These are phyloP conservation scores for Uncinocarpus reesii DNA, from an alignment of 2,329 filamentous ascomycete species.

Conservation along the genomic window DNA sequence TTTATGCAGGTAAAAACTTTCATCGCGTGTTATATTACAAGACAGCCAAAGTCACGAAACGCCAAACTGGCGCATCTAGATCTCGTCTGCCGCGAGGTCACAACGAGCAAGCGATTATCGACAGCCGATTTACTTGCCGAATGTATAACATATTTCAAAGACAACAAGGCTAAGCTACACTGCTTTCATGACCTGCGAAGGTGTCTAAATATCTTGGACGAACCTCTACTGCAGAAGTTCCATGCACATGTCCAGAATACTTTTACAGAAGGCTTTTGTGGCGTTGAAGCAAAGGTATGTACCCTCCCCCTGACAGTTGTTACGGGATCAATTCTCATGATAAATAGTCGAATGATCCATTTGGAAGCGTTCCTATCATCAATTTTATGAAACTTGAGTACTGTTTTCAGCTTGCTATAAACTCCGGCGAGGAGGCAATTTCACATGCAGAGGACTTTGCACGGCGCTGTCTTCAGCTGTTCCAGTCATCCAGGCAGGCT, in stretches of 20 bases:
- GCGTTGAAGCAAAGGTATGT: conserved; percentile 15
- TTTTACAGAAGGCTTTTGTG: conserved; percentile 4
- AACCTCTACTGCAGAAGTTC: conserved; percentile 22
- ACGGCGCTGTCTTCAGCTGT: conserved; percentile 30
- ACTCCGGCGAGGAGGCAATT: conserved; percentile 18
- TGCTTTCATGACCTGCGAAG: conserved; percentile 37
- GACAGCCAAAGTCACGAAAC: conserved; percentile 34
- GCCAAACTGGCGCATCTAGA: conserved; percentile 32
- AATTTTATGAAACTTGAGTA: conserved; percentile 39
- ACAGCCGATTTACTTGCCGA: conserved; percentile 28
- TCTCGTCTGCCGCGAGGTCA: conserved; percentile 21
- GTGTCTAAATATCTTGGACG: conserved; percentile 27
- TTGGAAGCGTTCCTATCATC: conserved; percentile 27
- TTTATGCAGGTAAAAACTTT: conserved; percentile 26
- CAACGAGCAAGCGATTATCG: conserved; percentile 21
- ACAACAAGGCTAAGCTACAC: conserved; percentile 35
- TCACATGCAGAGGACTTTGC: conserved; percentile 30
- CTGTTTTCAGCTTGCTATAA: conserved; percentile 29
- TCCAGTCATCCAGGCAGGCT: conserved; percentile 21
- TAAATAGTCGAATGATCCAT: conserved; percentile 19
- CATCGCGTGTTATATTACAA: conserved; percentile 27
- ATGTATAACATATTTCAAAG: conserved; percentile 34
- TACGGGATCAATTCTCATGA: neutral
- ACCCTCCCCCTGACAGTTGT: conserved; percentile 4
- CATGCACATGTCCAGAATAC: conserved; percentile 18